Percentiles rank a stretch among this genome's conserved stretches.
Conservation (phyloP, 257 asterid species). For the Solanum sitiens region DNA sequence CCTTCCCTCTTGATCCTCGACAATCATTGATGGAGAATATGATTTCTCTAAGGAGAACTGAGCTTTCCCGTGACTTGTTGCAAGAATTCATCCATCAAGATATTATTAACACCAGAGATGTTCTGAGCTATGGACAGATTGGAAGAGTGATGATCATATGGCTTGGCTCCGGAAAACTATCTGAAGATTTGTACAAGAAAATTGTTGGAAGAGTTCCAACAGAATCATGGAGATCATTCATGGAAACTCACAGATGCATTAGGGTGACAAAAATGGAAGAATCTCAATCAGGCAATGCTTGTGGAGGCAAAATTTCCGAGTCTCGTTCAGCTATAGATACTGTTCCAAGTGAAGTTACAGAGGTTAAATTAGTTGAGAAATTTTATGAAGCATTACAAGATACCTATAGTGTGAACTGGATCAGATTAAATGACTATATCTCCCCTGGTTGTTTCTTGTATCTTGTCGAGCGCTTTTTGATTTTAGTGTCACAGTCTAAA, state of each 20-base stretch:
- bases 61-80: slow-evolving; percentile 22
- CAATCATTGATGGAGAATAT: slow-evolving; percentile 21
- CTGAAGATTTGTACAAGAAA: slow-evolving; percentile 3
- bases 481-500: slow-evolving; percentile 21
- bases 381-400: slow-evolving; percentile 25
- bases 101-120: background rate
- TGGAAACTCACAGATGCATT: slow-evolving; percentile 6
- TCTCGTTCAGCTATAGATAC: background rate
- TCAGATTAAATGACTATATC: slow-evolving; percentile 14
- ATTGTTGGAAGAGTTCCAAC: background rate
- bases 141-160: slow-evolving; percentile 32
- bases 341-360: background rate
- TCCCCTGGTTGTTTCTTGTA: slow-evolving; percentile 52
- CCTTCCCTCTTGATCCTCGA: slow-evolving; percentile 33
- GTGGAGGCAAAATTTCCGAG: background rate
- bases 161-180: slow-evolving; percentile 28
- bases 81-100: slow-evolving; percentile 15
- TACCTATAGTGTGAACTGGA: slow-evolving; percentile 21
- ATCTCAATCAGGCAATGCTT: background rate
- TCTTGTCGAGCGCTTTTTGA: slow-evolving; percentile 43
- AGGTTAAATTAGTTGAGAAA: background rate
- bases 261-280: background rate
- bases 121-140: slow-evolving; percentile 25
- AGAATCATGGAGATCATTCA: slow-evolving; percentile 28
- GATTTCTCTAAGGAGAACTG: slow-evolving; percentile 25